These are phyloP conservation scores for Nepenthes mirabilis DNA, from an alignment of 148 eudicot genomes.

Conservation along the genomic window DNA sequence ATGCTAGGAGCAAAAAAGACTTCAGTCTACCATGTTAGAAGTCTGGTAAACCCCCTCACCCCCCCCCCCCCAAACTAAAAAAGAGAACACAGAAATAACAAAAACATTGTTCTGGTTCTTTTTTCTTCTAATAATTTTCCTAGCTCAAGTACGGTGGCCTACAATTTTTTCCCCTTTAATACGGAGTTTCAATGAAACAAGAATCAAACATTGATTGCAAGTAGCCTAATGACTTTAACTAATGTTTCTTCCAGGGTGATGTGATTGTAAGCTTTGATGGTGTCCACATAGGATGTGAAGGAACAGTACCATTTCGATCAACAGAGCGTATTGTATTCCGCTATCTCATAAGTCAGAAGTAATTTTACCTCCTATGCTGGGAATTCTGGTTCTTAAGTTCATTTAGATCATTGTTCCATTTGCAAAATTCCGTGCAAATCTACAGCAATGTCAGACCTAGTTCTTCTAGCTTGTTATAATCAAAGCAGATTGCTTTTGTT, in stretches of 20 bases:
- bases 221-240: conserved; percentile 5
- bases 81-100: no score
- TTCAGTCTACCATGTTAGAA: no score
- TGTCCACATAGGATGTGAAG: conserved; percentile 74
- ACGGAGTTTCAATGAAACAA: neutral
- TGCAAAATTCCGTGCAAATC: neutral
- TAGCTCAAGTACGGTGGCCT: no score
- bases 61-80: no score
- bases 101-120: no score
- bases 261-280: conserved; percentile 88
- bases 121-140: no score
- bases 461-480: no score
- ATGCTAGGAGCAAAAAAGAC: no score
- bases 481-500: no score
- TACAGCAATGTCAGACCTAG: neutral
- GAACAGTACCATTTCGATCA: conserved; percentile 94
- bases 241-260: conserved; percentile 56
- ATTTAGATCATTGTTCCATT: neutral
- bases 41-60: no score
- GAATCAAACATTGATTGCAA: neutral
- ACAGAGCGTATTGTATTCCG: conserved; percentile 96
- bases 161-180: no score
- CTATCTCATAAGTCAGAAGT: conserved; percentile 92
- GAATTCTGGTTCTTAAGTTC: neutral
- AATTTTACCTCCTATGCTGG: conserved; percentile 10